These are phyloP conservation scores for Pseudopyrenochaeta lycopersici DNA, from an alignment of 2,329 filamentous ascomycete species.

Conservation along the genomic window DNA sequence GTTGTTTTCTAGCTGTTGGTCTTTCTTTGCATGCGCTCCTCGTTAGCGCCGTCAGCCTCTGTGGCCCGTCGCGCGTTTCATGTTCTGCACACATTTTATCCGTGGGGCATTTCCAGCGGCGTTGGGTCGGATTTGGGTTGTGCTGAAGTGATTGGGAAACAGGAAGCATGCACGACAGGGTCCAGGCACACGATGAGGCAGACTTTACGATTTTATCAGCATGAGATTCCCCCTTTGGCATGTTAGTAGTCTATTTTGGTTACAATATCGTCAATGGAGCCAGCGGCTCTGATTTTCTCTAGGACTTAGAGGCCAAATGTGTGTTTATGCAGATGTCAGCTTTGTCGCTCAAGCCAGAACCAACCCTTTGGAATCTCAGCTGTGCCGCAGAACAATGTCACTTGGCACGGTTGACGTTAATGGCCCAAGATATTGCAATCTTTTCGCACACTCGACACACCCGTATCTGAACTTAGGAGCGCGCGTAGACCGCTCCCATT, in stretches of 20 bases:
- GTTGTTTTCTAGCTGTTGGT: background rate
- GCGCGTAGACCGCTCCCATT: background rate
- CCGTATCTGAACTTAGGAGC: background rate
- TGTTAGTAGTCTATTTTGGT: constrained; percentile 10
- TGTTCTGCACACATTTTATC: constrained; percentile 12
- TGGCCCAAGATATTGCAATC: background rate
- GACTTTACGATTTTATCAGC: constrained; percentile 10
- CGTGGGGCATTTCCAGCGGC: constrained; percentile 17
- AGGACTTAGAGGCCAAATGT: background rate
- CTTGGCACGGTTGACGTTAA: constrained; percentile 7
- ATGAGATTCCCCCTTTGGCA: constrained; percentile 25
- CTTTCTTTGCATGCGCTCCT: background rate
- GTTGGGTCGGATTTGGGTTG: constrained; percentile 7
- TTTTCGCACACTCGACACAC: background rate
- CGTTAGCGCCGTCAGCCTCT: constrained; percentile 3
- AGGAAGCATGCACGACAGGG: background rate
- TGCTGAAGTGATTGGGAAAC: constrained; percentile 15
- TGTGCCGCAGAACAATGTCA: constrained; percentile 14
- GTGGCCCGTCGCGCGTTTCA: constrained; percentile 5
- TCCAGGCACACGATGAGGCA: background rate
- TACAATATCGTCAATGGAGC: constrained; percentile 9
- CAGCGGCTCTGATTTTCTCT: background rate
- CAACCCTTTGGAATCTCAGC: constrained; percentile 11
- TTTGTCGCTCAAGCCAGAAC: constrained; percentile 9
- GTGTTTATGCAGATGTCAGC: constrained; percentile 11